phyloP scores from a whole-genome alignment of 2,329 filamentous ascomycete genomes.

The Monascus ruber region DNA sequence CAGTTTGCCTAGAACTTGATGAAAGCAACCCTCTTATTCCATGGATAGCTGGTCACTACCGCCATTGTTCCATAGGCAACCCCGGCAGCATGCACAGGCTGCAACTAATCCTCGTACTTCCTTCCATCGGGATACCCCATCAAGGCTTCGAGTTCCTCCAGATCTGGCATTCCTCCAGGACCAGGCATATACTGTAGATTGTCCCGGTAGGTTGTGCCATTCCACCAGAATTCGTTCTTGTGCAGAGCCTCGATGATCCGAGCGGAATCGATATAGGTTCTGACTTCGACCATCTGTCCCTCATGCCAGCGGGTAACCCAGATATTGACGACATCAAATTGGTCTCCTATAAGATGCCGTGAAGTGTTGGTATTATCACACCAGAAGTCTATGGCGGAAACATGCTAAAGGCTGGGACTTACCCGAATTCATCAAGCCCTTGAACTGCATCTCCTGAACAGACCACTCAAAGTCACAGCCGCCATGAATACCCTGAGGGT shows the following conservation, averaged over 20 bases:
- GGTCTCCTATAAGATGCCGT: constrained; percentile 8
- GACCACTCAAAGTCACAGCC: constrained; percentile 23
- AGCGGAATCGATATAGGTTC: constrained; percentile 20
- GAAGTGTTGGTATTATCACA: no score
- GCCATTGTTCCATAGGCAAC: no score
- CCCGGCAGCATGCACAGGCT: no score
- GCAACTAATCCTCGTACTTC: not conserved
- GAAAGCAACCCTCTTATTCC: no score
- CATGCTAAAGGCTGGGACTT: not conserved
- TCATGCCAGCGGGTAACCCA: constrained; percentile 22
- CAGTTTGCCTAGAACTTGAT: no score
- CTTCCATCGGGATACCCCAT: not conserved
- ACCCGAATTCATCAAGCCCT: constrained; percentile 23
- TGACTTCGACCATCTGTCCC: constrained; percentile 22
- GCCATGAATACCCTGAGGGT: constrained; percentile 19
- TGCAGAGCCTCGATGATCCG: constrained; percentile 17
- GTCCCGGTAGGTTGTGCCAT: constrained; percentile 16
- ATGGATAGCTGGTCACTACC: no score
- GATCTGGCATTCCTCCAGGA: constrained; percentile 21
- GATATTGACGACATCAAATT: constrained; percentile 21
- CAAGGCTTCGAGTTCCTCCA: constrained; percentile 3
- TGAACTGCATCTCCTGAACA: constrained; percentile 21
- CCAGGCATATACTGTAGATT: constrained; percentile 21
- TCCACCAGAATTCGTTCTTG: constrained; percentile 25
- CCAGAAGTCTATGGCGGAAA: no score